Evolutionary conservation across 2,329 filamentous ascomycete genomes (phyloP).

Genomic region (Phaeosphaeriaceae sp.): DNA sequence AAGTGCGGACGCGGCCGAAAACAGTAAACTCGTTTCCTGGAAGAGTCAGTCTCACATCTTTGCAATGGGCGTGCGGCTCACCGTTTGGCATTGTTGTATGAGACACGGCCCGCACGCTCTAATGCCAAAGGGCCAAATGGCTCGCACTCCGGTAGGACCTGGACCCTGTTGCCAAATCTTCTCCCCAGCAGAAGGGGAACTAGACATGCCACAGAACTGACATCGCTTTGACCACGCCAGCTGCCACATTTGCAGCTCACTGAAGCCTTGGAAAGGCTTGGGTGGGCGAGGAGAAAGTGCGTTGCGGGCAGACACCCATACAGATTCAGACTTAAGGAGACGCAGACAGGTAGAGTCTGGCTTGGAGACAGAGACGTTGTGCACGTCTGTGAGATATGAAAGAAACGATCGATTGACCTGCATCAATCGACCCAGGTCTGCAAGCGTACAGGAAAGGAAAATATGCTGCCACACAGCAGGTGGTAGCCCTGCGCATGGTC

Average conservation of each 20-base stretch:
- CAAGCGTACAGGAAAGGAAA: constrained; percentile 71
- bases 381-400: constrained; percentile 50
- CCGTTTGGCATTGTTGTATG: constrained; percentile 67
- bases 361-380: constrained; percentile 39
- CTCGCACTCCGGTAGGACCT: constrained; percentile 64
- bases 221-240: constrained; percentile 69
- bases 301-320: constrained; percentile 76
- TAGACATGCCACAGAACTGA: constrained; percentile 68
- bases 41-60: constrained; percentile 23
- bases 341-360: constrained; percentile 39
- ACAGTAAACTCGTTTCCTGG: constrained; percentile 73
- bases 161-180: constrained; percentile 67
- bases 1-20: constrained; percentile 68
- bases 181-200: constrained; percentile 33
- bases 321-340: constrained; percentile 65
- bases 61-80: constrained; percentile 50
- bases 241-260: constrained; percentile 80
- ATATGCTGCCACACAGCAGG: constrained; percentile 73
- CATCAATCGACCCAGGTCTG: constrained; percentile 69
- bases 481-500: constrained; percentile 55
- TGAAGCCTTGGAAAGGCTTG: constrained; percentile 67
- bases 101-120: constrained; percentile 73
- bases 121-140: constrained; percentile 75
- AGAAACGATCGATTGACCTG: constrained; percentile 72
- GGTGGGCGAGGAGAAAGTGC: constrained; percentile 72